Evolutionary conservation across 768 basidiomycete species (phyloP), one percentile per base, ranked within the genome.

Genomic region (Pleurotus platypus): DNA sequence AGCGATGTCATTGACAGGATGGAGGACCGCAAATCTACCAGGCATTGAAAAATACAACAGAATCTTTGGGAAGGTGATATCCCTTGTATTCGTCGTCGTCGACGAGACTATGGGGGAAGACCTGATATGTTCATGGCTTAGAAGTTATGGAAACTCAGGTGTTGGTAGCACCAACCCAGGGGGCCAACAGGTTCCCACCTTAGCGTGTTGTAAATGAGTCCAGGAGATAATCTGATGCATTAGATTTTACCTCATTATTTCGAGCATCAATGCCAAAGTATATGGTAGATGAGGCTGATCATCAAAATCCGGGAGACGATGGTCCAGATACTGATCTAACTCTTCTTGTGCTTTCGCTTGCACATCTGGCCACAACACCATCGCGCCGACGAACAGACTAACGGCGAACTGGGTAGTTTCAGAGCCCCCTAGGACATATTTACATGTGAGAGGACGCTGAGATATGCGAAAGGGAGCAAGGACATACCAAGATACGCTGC

Each of bases 341-440:
- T 74, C 61, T 59, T 65, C 57, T 11, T 57, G 62, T 3, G 76
- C 76, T 42, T 66, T 62, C 0, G 58, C 61, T 57, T 74, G 68
- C 63, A 77, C 30, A 30, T 38, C 7, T 6, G 49, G 49, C n/a
- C 13, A 50, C 5, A 35, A 8, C 11, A 50, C 16, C 49, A 50
- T 50, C 20, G 30, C 49, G 5, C 26, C 49, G 30, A 50, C 13
- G 16, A 50, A 50, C 7, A 20, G 5, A 15, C 5, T 7, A 15
- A 50, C 15, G 26, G 30, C 15, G 20, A 35, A 27, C n/a, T 24
- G 49, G 5, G 49, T 30, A 5, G 49, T 50, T 8, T 50, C 49
- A n/a, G 49, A 24, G 8, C 49, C 49, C 27, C 13, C 49, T 50
- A 12, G 11, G 30, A 7, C 7, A 8, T 30, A 6, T 4, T 4